phyloP scores from a whole-genome alignment of 1,284 basidiomycete species.

The Agaricales sp. region DNA sequence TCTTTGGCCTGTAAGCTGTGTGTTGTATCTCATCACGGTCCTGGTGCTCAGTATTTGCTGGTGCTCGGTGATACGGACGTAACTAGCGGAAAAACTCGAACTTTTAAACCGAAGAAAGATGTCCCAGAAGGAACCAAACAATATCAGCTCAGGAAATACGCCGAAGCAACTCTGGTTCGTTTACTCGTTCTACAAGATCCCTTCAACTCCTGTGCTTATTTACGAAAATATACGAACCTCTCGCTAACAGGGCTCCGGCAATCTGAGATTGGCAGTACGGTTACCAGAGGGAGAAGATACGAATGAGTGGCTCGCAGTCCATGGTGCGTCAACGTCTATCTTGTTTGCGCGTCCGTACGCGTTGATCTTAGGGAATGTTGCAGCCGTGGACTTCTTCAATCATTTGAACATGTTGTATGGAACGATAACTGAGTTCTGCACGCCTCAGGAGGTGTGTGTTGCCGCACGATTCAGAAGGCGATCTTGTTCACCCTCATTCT shows the following conservation, averaged over 20 bases:
- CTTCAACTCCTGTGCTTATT: background rate
- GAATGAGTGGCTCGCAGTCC: constrained; percentile 95
- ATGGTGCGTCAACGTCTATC: constrained; percentile 48
- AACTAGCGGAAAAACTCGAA: constrained; percentile 75
- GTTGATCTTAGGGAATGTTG: background rate
- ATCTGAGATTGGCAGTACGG: constrained; percentile 81
- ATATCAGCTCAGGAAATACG: constrained; percentile 94
- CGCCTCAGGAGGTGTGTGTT: constrained; percentile 70
- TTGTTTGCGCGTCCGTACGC: background rate
- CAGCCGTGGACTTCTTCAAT: constrained; percentile 94
- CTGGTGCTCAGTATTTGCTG: constrained; percentile 6
- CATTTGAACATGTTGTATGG: constrained; percentile 96
- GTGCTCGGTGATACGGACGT: constrained; percentile 7
- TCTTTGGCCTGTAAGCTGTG: constrained; percentile 68
- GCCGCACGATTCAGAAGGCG: no score
- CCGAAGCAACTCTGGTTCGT: constrained; percentile 87
- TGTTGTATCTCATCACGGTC: constrained; percentile 3
- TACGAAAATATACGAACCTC: background rate
- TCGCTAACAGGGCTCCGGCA: constrained; percentile 77
- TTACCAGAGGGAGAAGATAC: constrained; percentile 91
- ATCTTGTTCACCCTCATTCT: no score
- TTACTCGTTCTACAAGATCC: background rate
- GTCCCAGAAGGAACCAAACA: constrained; percentile 95
- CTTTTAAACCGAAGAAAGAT: constrained; percentile 96
- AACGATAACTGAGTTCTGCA: constrained; percentile 94